phyloP scores from a whole-genome alignment of 2,329 filamentous ascomycete species.

The Diplocarpon rosae region DNA sequence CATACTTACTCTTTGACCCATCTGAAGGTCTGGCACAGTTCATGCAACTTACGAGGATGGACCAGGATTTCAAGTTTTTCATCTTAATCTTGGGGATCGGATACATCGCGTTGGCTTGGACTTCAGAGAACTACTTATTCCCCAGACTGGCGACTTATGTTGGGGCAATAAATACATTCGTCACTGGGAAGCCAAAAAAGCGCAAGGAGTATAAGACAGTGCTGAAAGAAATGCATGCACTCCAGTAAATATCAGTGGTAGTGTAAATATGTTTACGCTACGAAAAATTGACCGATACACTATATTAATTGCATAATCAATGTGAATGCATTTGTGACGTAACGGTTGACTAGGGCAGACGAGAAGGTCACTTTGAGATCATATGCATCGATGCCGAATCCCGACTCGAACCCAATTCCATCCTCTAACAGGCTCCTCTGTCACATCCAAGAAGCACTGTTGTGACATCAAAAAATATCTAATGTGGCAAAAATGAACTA shows the following conservation, averaged over 20 bases:
- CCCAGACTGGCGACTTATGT: constrained; percentile 55
- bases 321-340: no score
- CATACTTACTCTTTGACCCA: constrained; percentile 74
- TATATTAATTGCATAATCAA: no score
- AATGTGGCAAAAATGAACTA: constrained; percentile 20
- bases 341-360: constrained; percentile 10
- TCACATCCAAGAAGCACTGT: background rate
- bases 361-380: constrained; percentile 13
- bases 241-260: constrained; percentile 10
- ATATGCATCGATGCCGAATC: constrained; percentile 11
- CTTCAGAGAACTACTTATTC: constrained; percentile 62
- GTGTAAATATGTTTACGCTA: background rate
- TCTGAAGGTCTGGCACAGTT: constrained; percentile 54
- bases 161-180: constrained; percentile 46
- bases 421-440: background rate
- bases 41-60: constrained; percentile 82
- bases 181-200: constrained; percentile 57
- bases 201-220: constrained; percentile 84
- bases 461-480: background rate
- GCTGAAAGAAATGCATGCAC: constrained; percentile 47
- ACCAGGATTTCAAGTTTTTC: constrained; percentile 59
- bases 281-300: no score
- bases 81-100: constrained; percentile 58
- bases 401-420: background rate
- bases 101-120: constrained; percentile 60